Conservation (phyloP, 2,329 filamentous ascomycete species). For the Talaromyces rugulosus region DNA sequence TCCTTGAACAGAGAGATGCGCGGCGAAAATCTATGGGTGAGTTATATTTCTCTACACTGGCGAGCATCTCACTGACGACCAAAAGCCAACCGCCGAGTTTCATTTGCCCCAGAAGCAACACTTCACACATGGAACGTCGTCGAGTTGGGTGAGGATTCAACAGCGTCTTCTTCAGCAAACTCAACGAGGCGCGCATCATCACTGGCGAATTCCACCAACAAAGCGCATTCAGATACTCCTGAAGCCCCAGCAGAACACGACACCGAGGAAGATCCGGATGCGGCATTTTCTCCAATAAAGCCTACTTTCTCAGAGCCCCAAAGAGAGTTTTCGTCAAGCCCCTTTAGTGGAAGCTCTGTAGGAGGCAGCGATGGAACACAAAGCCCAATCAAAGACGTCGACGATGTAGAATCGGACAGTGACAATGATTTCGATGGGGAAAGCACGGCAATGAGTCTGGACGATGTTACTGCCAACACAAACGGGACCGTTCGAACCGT, state of each 20-base stretch:
- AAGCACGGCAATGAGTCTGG: constrained; percentile 76
- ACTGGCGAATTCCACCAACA: constrained; percentile 35
- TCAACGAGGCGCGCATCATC: constrained; percentile 70
- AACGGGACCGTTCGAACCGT: constrained; percentile 58
- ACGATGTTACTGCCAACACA: constrained; percentile 69
- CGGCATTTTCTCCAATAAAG: constrained; percentile 60
- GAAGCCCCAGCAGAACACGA: constrained; percentile 56
- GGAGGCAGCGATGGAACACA: constrained; percentile 39
- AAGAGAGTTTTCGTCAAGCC: constrained; percentile 69
- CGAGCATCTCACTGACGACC: constrained; percentile 1
- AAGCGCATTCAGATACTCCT: constrained; percentile 22
- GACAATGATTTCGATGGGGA: constrained; percentile 54
- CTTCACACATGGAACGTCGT: constrained; percentile 96
- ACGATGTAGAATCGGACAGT: constrained; percentile 46
- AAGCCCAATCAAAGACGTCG: constrained; percentile 35
- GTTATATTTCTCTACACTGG: constrained; percentile 9
- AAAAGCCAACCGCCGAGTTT: constrained; percentile 79
- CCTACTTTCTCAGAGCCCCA: constrained; percentile 63
- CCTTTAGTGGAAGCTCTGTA: constrained; percentile 62
- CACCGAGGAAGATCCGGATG: constrained; percentile 50
- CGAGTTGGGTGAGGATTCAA: constrained; percentile 83
- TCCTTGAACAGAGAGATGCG: constrained; percentile 73
- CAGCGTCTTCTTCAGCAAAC: constrained; percentile 69
- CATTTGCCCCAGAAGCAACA: constrained; percentile 94
- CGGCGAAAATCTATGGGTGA: constrained; percentile 80